Percentiles rank a stretch among this genome's conserved stretches.
Conservation (phyloP, 371 early-diverging fungal species). For the Lichtheimia ramosa region DNA sequence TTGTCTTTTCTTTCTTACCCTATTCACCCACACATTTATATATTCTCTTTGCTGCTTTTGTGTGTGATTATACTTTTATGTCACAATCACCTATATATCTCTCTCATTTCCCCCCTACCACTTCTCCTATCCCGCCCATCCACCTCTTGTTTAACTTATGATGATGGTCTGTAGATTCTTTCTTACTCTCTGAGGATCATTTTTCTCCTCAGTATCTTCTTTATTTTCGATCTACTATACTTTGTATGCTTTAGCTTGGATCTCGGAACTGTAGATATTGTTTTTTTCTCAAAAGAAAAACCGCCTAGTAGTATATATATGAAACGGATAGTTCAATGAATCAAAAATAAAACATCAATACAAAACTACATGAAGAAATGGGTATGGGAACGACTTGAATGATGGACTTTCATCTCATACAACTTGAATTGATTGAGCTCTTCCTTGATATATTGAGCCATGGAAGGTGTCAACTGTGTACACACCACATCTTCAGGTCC, state of each 20-base stretch:
- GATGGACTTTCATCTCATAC: slow-evolving; percentile 74
- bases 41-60: slow-evolving; percentile 13
- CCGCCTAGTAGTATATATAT: too few relatives aligned
- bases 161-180: slow-evolving; percentile 4
- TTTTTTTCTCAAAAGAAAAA: too few relatives aligned
- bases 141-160: not conserved
- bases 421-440: slow-evolving; percentile 74
- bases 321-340: too few relatives aligned
- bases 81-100: not conserved
- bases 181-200: not conserved
- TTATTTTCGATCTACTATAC: not conserved
- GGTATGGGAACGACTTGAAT: slow-evolving; percentile 61
- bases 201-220: not conserved
- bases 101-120: not conserved
- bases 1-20: not conserved
- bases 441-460: slow-evolving; percentile 66
- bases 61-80: slow-evolving; percentile 8
- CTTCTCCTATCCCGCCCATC: too few relatives aligned
- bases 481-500: slow-evolving; percentile 56
- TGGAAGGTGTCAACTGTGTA: slow-evolving; percentile 50
- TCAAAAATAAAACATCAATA: not conserved
- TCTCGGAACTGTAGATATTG: not conserved
- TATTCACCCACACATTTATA: not conserved
- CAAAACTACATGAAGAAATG: slow-evolving; percentile 57
- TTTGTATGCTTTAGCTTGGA: not conserved